Evolutionary conservation across 441 rosid species (phyloP).

Genomic region (Kokia cookei): DNA sequence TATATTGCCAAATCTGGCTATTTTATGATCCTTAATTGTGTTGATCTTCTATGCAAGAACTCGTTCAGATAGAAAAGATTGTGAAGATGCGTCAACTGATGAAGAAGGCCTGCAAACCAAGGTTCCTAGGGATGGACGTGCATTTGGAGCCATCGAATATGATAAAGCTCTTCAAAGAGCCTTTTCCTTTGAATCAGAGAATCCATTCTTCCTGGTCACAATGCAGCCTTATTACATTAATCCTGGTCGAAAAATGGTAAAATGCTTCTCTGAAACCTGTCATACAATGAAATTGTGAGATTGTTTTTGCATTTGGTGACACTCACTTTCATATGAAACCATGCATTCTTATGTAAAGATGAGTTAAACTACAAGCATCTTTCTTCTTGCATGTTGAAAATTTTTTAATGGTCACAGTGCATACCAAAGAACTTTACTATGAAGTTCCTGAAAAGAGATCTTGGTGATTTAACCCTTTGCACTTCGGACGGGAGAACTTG

Average conservation of each 20-base stretch:
- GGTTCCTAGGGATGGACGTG: neutral
- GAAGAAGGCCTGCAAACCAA: neutral
- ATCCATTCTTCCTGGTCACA: conserved; percentile 11
- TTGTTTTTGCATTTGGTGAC: neutral
- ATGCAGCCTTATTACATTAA: conserved; percentile 10
- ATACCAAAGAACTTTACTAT: conserved; percentile 9
- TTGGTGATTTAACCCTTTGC: neutral
- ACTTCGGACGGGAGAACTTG: conserved; percentile 11
- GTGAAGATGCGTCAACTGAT: neutral
- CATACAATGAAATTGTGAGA: neutral
- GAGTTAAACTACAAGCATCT: neutral
- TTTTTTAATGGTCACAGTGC: neutral
- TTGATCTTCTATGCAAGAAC: neutral
- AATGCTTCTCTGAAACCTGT: neutral
- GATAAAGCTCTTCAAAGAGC: conserved; percentile 8
- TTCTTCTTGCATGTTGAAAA: neutral
- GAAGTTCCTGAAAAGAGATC: neutral
- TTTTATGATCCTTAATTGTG: neutral
- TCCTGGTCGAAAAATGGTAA: conserved; percentile 5
- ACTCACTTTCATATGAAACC: neutral
- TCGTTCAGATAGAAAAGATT: neutral
- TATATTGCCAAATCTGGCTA: neutral
- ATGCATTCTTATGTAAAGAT: no score
- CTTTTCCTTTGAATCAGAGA: conserved; percentile 2
- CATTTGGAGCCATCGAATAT: neutral